Evolutionary conservation across 75 land plant species (phyloP).

Genomic region (Selaginella tamariscina): DNA sequence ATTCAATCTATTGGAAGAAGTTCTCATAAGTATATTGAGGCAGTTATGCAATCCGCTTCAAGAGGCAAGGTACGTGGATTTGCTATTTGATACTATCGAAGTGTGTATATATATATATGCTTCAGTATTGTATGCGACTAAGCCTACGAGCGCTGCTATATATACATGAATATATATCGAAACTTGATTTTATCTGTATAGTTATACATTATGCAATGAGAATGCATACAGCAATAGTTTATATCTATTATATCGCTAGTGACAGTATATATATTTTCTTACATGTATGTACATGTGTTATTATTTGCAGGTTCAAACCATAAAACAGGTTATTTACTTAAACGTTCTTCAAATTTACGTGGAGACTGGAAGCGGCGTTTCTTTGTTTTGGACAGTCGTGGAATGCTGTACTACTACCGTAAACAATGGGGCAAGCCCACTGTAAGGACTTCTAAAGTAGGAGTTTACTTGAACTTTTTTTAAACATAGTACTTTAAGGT

Average conservation of each 20-base stretch:
- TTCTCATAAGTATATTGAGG: slow-evolving; percentile 97
- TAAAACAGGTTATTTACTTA: slow-evolving; percentile 93
- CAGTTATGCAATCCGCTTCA: slow-evolving; percentile 85
- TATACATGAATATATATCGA: too few relatives aligned
- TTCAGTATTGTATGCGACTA: too few relatives aligned
- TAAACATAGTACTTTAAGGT: too few relatives aligned
- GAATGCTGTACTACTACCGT: slow-evolving; percentile 91
- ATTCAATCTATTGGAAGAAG: slow-evolving; percentile 95
- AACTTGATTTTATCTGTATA: too few relatives aligned
- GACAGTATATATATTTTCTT: too few relatives aligned
- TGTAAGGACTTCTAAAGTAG: slow-evolving; percentile 33
- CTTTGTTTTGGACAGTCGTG: slow-evolving; percentile 96
- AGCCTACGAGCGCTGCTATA: too few relatives aligned
- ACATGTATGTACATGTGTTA: not conserved
- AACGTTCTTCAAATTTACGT: slow-evolving; percentile 93
- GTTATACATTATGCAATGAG: too few relatives aligned
- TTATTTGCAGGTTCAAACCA: slow-evolving; percentile 75
- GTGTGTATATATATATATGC: too few relatives aligned
- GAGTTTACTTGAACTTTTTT: too few relatives aligned
- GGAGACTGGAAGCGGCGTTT: slow-evolving; percentile 99
- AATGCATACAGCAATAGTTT: too few relatives aligned
- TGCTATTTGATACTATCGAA: not conserved
- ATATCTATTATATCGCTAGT: not conserved
- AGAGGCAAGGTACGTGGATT: slow-evolving; percentile 64
- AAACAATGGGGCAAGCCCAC: slow-evolving; percentile 72